These are phyloP conservation scores for Ophiostoma ulmi DNA, from an alignment of 2,329 filamentous ascomycete species.

Conservation along the genomic window DNA sequence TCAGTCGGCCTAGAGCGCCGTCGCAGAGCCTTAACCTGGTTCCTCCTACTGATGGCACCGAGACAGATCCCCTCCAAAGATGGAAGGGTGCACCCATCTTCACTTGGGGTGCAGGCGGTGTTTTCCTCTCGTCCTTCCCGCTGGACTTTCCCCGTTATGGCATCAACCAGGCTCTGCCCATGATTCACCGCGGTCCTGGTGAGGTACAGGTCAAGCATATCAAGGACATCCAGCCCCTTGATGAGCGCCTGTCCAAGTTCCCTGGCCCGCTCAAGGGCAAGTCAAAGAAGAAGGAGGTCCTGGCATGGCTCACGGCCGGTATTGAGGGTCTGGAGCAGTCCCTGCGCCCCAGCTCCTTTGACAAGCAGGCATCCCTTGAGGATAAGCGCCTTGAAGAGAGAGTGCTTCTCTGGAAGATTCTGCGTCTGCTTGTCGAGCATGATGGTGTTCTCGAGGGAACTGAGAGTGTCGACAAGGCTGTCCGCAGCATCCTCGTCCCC, in stretches of 20 bases:
- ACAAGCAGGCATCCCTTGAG: constrained; percentile 50
- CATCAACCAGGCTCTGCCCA: constrained; percentile 64
- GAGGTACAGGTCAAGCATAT: constrained; percentile 73
- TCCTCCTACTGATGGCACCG: constrained; percentile 59
- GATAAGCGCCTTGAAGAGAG: constrained; percentile 74
- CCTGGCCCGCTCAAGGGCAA: constrained; percentile 86
- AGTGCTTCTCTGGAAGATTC: constrained; percentile 78
- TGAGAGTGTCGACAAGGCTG: constrained; percentile 63
- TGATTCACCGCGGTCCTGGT: constrained; percentile 76
- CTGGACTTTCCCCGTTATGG: constrained; percentile 83
- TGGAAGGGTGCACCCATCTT: constrained; percentile 90
- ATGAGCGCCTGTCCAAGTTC: constrained; percentile 71
- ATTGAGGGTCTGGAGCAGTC: constrained; percentile 68
- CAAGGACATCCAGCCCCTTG: constrained; percentile 66
- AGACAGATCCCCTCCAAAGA: constrained; percentile 72
- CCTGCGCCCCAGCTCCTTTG: constrained; percentile 46
- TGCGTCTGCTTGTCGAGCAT: constrained; percentile 75
- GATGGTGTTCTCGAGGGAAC: constrained; percentile 78
- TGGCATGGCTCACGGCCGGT: constrained; percentile 71
- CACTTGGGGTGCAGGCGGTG: constrained; percentile 81
- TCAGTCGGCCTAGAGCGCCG: constrained; percentile 43
- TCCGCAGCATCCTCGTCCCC: constrained; percentile 60
- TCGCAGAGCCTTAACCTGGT: constrained; percentile 56
- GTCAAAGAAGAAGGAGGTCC: constrained; percentile 89
- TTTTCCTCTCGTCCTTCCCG: constrained; percentile 78